A percentile compares a stretch with the other conserved stretches of the same genome.
These are phyloP conservation scores for Murraya koenigii DNA, from an alignment of 345 rosid species.

Conservation along the genomic window DNA sequence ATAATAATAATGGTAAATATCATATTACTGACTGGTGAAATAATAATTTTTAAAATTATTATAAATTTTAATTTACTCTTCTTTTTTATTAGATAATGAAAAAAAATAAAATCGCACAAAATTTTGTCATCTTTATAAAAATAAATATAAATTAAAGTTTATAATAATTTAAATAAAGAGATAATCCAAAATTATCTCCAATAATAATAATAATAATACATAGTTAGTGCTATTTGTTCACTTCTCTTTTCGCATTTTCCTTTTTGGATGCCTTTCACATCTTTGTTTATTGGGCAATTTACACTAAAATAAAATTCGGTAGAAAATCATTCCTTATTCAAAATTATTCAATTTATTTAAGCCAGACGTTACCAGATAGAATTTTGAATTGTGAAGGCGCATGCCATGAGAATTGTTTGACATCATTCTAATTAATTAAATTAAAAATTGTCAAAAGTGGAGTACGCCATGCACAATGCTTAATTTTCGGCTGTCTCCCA, in stretches of 20 bases:
- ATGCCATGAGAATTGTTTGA: not conserved
- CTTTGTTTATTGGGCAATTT: not conserved
- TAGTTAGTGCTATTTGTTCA: not conserved
- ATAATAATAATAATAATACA: too few relatives aligned
- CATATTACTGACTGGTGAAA: too few relatives aligned
- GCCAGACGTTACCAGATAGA: not conserved
- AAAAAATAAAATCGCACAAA: too few relatives aligned
- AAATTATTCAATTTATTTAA: too few relatives aligned
- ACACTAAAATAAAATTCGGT: not conserved
- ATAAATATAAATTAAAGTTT: too few relatives aligned
- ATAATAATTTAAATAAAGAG: too few relatives aligned
- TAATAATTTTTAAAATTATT: too few relatives aligned
- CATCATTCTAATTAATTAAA: not conserved
- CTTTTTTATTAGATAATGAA: too few relatives aligned
- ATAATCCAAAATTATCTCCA: too few relatives aligned
- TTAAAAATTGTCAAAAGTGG: not conserved
- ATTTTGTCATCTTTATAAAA: too few relatives aligned
- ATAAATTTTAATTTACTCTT: too few relatives aligned
- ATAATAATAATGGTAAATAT: too few relatives aligned
- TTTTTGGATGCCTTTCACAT: not conserved
- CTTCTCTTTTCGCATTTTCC: not conserved
- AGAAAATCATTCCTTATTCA: not conserved
- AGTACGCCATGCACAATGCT: not conserved
- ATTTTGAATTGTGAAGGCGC: not conserved
- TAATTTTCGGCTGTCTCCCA: not conserved